Base-by-base conservation (phyloP, 257 asterid genomes). In the Petunia axillaris region DNA sequence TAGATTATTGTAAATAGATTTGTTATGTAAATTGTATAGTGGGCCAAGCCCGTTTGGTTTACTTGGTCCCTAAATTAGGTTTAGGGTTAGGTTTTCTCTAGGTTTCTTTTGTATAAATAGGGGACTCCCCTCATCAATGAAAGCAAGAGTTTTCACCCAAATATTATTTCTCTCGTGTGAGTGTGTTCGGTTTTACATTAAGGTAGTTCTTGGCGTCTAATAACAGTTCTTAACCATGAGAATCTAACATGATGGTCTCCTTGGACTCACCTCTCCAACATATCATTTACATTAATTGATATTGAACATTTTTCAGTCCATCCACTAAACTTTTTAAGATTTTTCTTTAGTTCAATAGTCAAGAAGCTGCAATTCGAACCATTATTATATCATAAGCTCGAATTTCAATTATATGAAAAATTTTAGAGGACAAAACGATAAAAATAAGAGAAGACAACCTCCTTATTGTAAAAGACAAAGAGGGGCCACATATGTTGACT, bases 191-290 rank as follows among this genome's bases (percentile, higher is more conserved):
- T 25, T 25, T 25, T 25, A 25, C 25, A 25, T 25, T 25, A 71
- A 35, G 48, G 37, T 71, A 71, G 62, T 71, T 48, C 4, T 71
- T 71, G 77, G 62, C 77, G 11, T 71, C 35, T 71, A 35, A 11
- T 71, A 35, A 11, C 1, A 48, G 43, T 35, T 71, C 44, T 10
- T 48, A 5, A 71, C 58, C 36, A 48, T 71, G 44, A 71, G 13
- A 71, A 71, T 71, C 43, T 35, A 2, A 37, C 5, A 48, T 48
- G 44, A 10, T 70, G 43, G 40, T 2, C 44, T 10, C 41, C 5
- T 71, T 71, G 13, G 38, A 8, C 25, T 71, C 77, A 25, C 77
- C 59, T 25, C 36, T 36, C 76, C 4, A 5, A 70, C 9, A 46
- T 68, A 25, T 25, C 0, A 25, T 25, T 25, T 25, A 55, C 62